Conservation (phyloP, 345 rosid species). For the Ceriops zippeliana region DNA sequence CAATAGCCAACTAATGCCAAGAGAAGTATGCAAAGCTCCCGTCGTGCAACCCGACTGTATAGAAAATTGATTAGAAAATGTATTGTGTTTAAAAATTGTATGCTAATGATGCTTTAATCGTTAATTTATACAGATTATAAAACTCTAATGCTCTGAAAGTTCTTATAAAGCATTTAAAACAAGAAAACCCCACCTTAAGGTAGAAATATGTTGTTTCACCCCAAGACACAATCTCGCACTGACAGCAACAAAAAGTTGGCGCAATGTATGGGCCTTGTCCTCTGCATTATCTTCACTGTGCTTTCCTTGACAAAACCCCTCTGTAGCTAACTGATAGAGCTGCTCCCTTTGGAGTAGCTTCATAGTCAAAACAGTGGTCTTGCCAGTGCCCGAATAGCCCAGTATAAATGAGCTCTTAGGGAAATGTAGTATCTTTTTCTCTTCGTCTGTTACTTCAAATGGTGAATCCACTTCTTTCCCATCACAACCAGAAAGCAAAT, state of each 20-base stretch:
- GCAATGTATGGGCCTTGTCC: slow-evolving; percentile 16
- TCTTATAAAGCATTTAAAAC: neutral
- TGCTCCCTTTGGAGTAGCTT: slow-evolving; percentile 44
- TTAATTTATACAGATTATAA: too few species aligned
- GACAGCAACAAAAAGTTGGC: slow-evolving; percentile 55
- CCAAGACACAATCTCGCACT: slow-evolving; percentile 47
- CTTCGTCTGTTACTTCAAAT: slow-evolving; percentile 48
- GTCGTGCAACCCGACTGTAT: too few species aligned
- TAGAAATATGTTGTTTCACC: slow-evolving; percentile 40
- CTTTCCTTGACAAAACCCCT: slow-evolving; percentile 15
- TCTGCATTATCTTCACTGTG: slow-evolving; percentile 1
- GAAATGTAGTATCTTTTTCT: slow-evolving; percentile 33
- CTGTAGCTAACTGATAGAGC: slow-evolving; percentile 20
- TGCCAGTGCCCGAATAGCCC: slow-evolving; percentile 62
- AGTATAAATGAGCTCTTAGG: slow-evolving; percentile 42
- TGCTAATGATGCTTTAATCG: too few species aligned
- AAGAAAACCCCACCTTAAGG: slow-evolving; percentile 38
- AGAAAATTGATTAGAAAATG: too few species aligned
- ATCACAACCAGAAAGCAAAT: slow-evolving; percentile 39
- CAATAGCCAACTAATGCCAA: too few species aligned
- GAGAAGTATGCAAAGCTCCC: too few species aligned
- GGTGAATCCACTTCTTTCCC: slow-evolving; percentile 45
- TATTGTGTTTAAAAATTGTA: too few species aligned
- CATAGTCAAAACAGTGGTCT: slow-evolving; percentile 49
- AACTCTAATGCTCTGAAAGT: too few species aligned